Conservation (phyloP, 2,329 filamentous ascomycete genomes). For the Pyrenochaeta sp. region DNA sequence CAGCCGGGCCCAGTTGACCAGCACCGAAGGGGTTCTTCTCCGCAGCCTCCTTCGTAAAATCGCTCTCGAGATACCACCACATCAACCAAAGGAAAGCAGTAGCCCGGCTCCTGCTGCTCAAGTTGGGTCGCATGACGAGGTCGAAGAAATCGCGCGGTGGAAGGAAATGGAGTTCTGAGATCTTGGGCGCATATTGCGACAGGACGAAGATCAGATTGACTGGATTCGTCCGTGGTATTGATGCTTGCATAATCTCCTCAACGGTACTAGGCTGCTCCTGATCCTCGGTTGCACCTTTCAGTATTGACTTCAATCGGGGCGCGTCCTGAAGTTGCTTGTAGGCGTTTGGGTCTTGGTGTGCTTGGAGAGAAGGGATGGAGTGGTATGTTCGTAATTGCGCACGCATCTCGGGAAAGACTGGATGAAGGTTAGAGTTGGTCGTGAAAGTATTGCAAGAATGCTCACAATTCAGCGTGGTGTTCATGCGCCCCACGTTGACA, state of each 20-base stretch:
- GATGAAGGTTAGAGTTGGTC: slow-evolving; percentile 21
- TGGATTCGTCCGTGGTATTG: slow-evolving; percentile 86
- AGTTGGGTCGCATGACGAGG: slow-evolving; percentile 87
- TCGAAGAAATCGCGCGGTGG: slow-evolving; percentile 91
- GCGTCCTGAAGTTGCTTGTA: slow-evolving; percentile 99
- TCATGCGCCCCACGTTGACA: slow-evolving; percentile 98
- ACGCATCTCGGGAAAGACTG: slow-evolving; percentile 99
- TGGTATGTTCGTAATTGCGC: slow-evolving; percentile 97
- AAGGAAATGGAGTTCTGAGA: slow-evolving; percentile 92
- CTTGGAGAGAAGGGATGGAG: slow-evolving; percentile 94
- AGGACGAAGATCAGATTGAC: slow-evolving; percentile 98
- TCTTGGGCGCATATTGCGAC: slow-evolving; percentile 85
- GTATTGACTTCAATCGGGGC: slow-evolving; percentile 91
- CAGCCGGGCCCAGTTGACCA: slow-evolving; percentile 49
- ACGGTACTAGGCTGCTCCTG: slow-evolving; percentile 81
- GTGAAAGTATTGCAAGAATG: slow-evolving; percentile 10
- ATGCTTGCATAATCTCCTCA: slow-evolving; percentile 75
- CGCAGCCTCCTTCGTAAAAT: slow-evolving; percentile 88
- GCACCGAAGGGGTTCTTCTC: slow-evolving; percentile 88
- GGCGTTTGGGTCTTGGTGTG: slow-evolving; percentile 90
- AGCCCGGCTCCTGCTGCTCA: slow-evolving; percentile 83
- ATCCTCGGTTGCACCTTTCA: slow-evolving; percentile 97
- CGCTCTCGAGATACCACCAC: slow-evolving; percentile 98
- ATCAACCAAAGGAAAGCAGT: slow-evolving; percentile 95
- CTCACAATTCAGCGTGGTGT: slow-evolving; percentile 96